Evolutionary conservation across 345 rosid genomes (phyloP), one percentile per base, ranked within the genome.

Genomic region (Salix dunnii): DNA sequence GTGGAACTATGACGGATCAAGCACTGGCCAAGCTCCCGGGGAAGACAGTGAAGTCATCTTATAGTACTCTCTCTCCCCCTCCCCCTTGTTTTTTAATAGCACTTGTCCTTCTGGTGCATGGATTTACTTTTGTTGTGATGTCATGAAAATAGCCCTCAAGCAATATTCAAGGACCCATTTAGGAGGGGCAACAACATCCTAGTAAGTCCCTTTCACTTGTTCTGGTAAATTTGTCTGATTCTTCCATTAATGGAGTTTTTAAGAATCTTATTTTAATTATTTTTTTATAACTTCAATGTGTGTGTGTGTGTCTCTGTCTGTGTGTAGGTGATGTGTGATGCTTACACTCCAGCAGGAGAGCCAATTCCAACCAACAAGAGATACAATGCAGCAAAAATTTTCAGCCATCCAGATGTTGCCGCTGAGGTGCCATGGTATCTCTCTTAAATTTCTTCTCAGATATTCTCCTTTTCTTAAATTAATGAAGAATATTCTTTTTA

Each of bases 271-370:
- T 66, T 66, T 66, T 6, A 33, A 21, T 21, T 0, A 62, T 20
- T 10, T 62, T 62, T 25, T 62, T 33, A 21, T 25, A 21, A 62
- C 12, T 62, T 48, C 6, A n/a, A 25, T 33, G 35, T 28, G 30
- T 28, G 30, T 28, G 30, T 28, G 30, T 30, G 31, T 30, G 31
- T 30, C 3, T 33, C 0, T 33, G 0, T 33, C 0, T 33, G n/a
- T n/a, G n/a, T n/a, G n/a, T 33, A 94, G 98, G 99, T 95, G 64
- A 93, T 95, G 87, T 95, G 98, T 81, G 98, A 96, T 84, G 51
- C 97, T 62, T 96, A 96, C 82, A 91, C 98, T 53, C 99, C 98
- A 0, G 96, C 93, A 0, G 99, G 99, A 14, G 91, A 84, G 20
- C 94, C 99, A 11, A 89, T 96, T 42, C 94, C 97, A 8, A 90